phyloP scores from a whole-genome alignment of 768 basidiomycete genomes.

The Chalciporus chontae region DNA sequence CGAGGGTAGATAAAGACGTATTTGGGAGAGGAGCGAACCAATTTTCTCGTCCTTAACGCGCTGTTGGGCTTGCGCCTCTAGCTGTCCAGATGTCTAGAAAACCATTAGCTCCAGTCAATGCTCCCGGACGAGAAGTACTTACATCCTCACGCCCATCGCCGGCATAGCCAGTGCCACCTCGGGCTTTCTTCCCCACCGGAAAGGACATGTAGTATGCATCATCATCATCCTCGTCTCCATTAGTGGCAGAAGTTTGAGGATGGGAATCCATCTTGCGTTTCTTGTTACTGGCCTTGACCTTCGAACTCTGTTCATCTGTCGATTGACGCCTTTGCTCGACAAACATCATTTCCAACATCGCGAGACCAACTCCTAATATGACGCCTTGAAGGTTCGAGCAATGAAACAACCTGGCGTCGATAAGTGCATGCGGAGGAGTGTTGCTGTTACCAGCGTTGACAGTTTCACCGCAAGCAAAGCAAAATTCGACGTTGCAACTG shows the following conservation, averaged over 20 bases:
- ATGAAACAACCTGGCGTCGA: slow-evolving; percentile 71
- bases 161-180: slow-evolving; percentile 85
- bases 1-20: slow-evolving; percentile 84
- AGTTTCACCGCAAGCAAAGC: slow-evolving; percentile 75
- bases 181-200: slow-evolving; percentile 58
- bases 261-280: slow-evolving; percentile 38
- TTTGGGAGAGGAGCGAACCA: slow-evolving; percentile 58
- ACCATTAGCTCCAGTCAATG: slow-evolving; percentile 4
- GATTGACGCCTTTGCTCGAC: slow-evolving; percentile 46
- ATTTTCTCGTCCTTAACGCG: slow-evolving; percentile 70
- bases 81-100: slow-evolving; percentile 69
- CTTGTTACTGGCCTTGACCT: slow-evolving; percentile 34
- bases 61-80: slow-evolving; percentile 75
- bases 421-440: slow-evolving; percentile 39
- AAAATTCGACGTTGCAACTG: slow-evolving; percentile 57
- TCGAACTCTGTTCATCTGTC: slow-evolving; percentile 25
- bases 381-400: slow-evolving; percentile 88
- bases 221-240: slow-evolving; percentile 54
- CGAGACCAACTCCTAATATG: slow-evolving; percentile 85
- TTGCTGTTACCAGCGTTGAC: slow-evolving; percentile 45
- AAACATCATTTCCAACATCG: slow-evolving; percentile 78
- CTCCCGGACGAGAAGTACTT: slow-evolving; percentile 29
- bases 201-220: slow-evolving; percentile 41
- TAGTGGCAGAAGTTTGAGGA: slow-evolving; percentile 14
- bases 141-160: slow-evolving; percentile 85